phyloP scores from a whole-genome alignment of 352 stramenopile genomes.

The Phytophthora syringae region DNA sequence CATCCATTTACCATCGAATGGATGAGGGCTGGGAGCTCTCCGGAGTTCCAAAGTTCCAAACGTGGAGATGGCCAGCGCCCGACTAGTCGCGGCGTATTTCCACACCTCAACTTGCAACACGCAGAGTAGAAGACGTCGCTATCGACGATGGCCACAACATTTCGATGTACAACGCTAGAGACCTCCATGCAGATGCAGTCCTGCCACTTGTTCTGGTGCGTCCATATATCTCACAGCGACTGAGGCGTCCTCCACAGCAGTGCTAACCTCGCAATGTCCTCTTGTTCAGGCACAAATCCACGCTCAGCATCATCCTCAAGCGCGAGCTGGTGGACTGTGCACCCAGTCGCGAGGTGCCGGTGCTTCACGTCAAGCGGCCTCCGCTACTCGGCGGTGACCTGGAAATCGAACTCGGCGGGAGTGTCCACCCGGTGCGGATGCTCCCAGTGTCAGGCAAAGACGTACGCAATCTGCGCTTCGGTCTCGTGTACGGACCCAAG shows the following conservation, averaged over 20 bases:
- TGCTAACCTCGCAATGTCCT: not conserved
- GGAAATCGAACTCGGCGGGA: slow-evolving; percentile 34
- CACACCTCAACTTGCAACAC: slow-evolving; percentile 25
- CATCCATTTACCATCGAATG: slow-evolving; percentile 24
- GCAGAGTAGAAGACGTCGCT: slow-evolving; percentile 1
- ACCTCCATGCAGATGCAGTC: slow-evolving; percentile 43
- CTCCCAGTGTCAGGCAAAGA: slow-evolving; percentile 42
- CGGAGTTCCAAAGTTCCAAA: slow-evolving; percentile 12
- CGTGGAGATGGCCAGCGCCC: slow-evolving; percentile 5
- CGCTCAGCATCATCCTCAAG: slow-evolving; percentile 34
- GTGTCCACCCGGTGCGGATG: slow-evolving; percentile 34
- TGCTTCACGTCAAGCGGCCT: slow-evolving; percentile 29
- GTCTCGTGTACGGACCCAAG: slow-evolving; percentile 38
- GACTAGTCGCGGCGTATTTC: slow-evolving; percentile 28
- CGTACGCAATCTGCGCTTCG: slow-evolving; percentile 35
- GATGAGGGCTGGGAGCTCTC: slow-evolving; percentile 10
- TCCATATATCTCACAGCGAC: not conserved
- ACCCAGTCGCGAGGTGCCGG: slow-evolving; percentile 32
- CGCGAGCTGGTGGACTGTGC: slow-evolving; percentile 31
- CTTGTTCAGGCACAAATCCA: slow-evolving; percentile 32
- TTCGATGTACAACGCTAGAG: slow-evolving; percentile 35
- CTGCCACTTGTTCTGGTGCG: slow-evolving; percentile 37
- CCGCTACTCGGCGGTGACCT: slow-evolving; percentile 28
- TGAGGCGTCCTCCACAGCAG: not conserved
- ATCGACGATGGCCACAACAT: slow-evolving; percentile 23